phyloP scores from a whole-genome alignment of 2,329 filamentous ascomycete species.

The Fusarium hainanense region DNA sequence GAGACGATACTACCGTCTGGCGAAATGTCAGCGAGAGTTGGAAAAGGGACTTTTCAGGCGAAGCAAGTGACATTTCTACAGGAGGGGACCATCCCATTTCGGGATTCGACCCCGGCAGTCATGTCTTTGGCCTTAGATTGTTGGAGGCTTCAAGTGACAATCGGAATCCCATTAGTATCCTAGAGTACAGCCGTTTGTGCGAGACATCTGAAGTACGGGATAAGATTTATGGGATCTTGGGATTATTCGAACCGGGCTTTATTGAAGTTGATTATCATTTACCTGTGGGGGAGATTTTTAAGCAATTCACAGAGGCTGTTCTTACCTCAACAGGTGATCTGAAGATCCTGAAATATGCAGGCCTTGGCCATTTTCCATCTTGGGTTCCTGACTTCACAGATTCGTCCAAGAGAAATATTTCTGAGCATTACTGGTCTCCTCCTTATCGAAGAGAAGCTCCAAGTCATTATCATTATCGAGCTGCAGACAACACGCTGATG shows the following conservation, averaged over 20 bases:
- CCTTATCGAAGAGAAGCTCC: neutral
- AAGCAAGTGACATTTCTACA: neutral
- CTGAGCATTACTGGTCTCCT: neutral
- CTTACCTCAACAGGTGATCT: neutral
- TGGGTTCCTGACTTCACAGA: slow-evolving; percentile 24
- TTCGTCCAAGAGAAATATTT: neutral
- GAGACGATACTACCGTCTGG: neutral
- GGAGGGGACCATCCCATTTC: slow-evolving; percentile 1
- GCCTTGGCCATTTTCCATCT: neutral
- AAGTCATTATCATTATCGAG: neutral
- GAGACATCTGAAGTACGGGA: slow-evolving; percentile 14
- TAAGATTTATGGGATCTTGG: slow-evolving; percentile 17
- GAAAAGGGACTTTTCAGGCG: slow-evolving; percentile 8
- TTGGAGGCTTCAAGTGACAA: neutral
- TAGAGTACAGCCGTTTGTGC: slow-evolving; percentile 17
- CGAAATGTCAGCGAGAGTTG: neutral
- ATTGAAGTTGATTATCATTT: slow-evolving; percentile 3
- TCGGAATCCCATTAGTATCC: slow-evolving; percentile 8
- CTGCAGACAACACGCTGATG: neutral
- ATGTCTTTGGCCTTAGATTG: neutral
- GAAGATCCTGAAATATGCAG: neutral
- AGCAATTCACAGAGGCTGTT: slow-evolving; percentile 9
- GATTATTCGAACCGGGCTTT: slow-evolving; percentile 6
- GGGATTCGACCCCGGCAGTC: slow-evolving; percentile 6
- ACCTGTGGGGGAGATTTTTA: slow-evolving; percentile 11